These are phyloP conservation scores for Penicillium pancosmium DNA, from an alignment of 495 filamentous ascomycete species.

Conservation along the genomic window DNA sequence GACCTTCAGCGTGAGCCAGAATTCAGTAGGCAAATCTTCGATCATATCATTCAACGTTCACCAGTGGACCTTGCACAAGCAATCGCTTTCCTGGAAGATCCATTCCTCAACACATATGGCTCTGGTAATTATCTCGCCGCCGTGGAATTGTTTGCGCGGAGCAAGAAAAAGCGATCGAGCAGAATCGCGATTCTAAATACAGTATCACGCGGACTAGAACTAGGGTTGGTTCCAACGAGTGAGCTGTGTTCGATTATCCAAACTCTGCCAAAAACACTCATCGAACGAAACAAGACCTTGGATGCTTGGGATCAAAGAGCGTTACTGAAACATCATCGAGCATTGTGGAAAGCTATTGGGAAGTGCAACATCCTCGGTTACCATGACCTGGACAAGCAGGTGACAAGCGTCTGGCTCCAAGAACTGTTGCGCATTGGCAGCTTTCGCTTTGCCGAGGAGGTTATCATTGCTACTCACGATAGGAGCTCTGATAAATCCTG, in stretches of 20 bases:
- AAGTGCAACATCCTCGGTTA: slow-evolving; percentile 40
- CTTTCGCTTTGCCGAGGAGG: slow-evolving; percentile 35
- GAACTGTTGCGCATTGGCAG: slow-evolving; percentile 23
- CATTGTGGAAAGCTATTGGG: slow-evolving; percentile 47
- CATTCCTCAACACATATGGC: slow-evolving; percentile 40
- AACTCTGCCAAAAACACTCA: slow-evolving; percentile 24
- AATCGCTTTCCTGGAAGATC: slow-evolving; percentile 47
- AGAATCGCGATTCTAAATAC: slow-evolving; percentile 30
- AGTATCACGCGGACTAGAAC: slow-evolving; percentile 38
- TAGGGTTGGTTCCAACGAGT: slow-evolving; percentile 38
- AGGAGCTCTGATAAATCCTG: slow-evolving; percentile 21
- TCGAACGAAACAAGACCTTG: slow-evolving; percentile 24
- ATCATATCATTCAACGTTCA: slow-evolving; percentile 32
- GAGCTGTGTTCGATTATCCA: slow-evolving; percentile 41
- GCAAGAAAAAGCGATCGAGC: slow-evolving; percentile 14
- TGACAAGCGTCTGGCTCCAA: slow-evolving; percentile 38
- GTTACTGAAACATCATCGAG: slow-evolving; percentile 27
- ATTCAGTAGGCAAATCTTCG: slow-evolving; percentile 47
- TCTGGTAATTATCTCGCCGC: slow-evolving; percentile 42
- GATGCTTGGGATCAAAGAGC: slow-evolving; percentile 16
- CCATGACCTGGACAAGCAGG: slow-evolving; percentile 30
- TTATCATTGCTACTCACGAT: slow-evolving; percentile 33
- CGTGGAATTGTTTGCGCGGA: slow-evolving; percentile 25
- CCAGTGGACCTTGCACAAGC: slow-evolving; percentile 26
- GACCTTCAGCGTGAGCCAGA: slow-evolving; percentile 42